These are phyloP conservation scores for Cinchona pubescens DNA, from an alignment of 257 asterid species.

Conservation along the genomic window DNA sequence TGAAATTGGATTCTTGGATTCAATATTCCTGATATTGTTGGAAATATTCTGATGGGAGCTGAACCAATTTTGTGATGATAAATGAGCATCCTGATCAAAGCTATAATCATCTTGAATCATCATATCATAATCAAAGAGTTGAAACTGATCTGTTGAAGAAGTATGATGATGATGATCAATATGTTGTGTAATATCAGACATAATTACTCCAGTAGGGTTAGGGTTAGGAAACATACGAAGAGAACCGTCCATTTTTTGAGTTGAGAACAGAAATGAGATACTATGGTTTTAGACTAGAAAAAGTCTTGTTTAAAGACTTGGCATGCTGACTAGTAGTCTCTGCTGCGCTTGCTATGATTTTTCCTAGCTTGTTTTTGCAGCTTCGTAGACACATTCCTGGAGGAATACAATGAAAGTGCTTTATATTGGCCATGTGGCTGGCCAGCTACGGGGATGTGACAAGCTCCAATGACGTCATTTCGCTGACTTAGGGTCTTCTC, in stretches of 20 bases:
- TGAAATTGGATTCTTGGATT: conserved; percentile 15
- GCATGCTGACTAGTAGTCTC: neutral
- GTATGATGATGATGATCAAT: neutral
- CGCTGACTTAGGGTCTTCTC: neutral
- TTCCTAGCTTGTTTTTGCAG: neutral
- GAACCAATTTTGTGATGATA: neutral
- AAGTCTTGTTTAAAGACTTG: neutral
- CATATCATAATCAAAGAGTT: conserved; percentile 17
- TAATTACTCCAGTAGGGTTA: conserved; percentile 15
- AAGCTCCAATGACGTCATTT: neutral
- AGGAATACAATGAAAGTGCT: conserved; percentile 20
- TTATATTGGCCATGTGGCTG: neutral
- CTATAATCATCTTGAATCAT: neutral
- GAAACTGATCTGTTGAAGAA: neutral
- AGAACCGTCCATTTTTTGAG: conserved; percentile 13
- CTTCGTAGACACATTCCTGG: conserved; percentile 21
- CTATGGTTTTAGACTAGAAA: neutral
- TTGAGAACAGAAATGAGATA: neutral
- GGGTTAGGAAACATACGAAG: conserved; percentile 18
- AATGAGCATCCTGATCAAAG: conserved; percentile 4
- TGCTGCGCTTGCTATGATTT: neutral
- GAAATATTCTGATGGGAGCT: conserved; percentile 4
- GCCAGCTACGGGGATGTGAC: neutral
- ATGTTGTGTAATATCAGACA: neutral
- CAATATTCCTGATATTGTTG: neutral